A percentile compares a stretch with the other conserved stretches of the same genome.
Conservation (phyloP, 805 yeast species). For the Candida parachauliodes region DNA sequence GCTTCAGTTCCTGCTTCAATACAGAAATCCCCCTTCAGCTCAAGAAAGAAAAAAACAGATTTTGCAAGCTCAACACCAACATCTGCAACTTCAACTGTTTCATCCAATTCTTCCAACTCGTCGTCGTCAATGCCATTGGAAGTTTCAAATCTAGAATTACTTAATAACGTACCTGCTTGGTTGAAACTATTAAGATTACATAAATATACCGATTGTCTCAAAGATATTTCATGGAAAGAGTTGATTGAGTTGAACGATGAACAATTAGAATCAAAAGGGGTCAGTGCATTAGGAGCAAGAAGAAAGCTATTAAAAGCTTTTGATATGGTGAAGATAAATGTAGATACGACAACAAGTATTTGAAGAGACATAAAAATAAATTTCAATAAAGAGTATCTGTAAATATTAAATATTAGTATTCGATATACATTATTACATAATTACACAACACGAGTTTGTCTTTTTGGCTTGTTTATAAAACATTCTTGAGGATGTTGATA, state of each 20-base stretch:
- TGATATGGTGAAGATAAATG: slow-evolving; percentile 56
- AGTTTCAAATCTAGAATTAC: slow-evolving; percentile 41
- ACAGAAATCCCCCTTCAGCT: slow-evolving; percentile 13
- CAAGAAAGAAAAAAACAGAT: slow-evolving; percentile 3
- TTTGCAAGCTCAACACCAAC: slow-evolving; percentile 7
- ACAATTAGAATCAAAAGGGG: slow-evolving; percentile 74
- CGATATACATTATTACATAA: slow-evolving; percentile 46
- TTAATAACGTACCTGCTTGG: slow-evolving; percentile 89
- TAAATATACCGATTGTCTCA: slow-evolving; percentile 84
- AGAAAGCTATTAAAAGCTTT: slow-evolving; percentile 91
- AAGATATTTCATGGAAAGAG: slow-evolving; percentile 73
- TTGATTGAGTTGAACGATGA: slow-evolving; percentile 68
- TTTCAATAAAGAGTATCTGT: too few relatives aligned
- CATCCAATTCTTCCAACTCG: slow-evolving; percentile 11
- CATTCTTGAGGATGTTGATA: slow-evolving; percentile 84
- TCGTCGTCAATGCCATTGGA: slow-evolving; percentile 40
- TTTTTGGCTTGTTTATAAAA: slow-evolving; percentile 97
- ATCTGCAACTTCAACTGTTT: slow-evolving; percentile 6
- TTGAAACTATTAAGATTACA: slow-evolving; percentile 83
- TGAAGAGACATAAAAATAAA: not conserved
- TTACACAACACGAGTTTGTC: slow-evolving; percentile 78
- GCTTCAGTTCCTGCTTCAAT: slow-evolving; percentile 31
- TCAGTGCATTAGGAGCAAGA: slow-evolving; percentile 92
- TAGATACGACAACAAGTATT: slow-evolving; percentile 6
- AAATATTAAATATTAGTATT: too few relatives aligned